phyloP scores from a whole-genome alignment of 202 grass and related monocot species.

The Zizania palustris region DNA sequence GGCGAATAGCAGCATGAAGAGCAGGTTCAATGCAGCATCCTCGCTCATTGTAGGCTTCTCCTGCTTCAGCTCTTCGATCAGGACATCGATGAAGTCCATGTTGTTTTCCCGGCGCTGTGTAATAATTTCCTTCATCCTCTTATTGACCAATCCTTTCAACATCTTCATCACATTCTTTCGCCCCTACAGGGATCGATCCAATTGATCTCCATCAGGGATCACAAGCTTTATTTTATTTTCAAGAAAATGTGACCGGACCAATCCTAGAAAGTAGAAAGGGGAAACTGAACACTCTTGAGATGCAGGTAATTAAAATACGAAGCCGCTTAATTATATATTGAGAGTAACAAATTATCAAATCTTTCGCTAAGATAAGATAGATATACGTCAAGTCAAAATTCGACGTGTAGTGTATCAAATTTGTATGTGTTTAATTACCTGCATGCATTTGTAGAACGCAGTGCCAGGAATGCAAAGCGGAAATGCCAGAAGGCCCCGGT shows the following conservation, averaged over 20 bases:
- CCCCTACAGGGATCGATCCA: constrained; percentile 14
- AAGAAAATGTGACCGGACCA: not conserved
- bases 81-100: constrained; percentile 44
- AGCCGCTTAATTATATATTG: too few relatives aligned
- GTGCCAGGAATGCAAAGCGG: constrained; percentile 33
- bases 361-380: too few relatives aligned
- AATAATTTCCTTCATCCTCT: not conserved
- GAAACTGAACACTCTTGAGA: too few relatives aligned
- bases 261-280: too few relatives aligned
- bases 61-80: constrained; percentile 36
- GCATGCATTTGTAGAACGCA: constrained; percentile 18
- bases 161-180: not conserved
- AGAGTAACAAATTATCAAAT: too few relatives aligned
- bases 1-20: constrained; percentile 27
- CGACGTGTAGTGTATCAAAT: not conserved
- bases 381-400: too few relatives aligned
- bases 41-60: constrained; percentile 7
- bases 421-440: constrained; percentile 18
- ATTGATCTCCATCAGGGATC: not conserved
- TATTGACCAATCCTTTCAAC: not conserved
- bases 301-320: too few relatives aligned
- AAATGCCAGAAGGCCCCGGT: constrained; percentile 15
- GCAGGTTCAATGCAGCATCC: constrained; percentile 1
- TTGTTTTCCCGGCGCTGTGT: not conserved
- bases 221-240: too few relatives aligned